Evolutionary conservation across 371 early-diverging fungal species (phyloP), one percentile per base, ranked within the genome.

Genomic region (Entomophthora muscae): DNA sequence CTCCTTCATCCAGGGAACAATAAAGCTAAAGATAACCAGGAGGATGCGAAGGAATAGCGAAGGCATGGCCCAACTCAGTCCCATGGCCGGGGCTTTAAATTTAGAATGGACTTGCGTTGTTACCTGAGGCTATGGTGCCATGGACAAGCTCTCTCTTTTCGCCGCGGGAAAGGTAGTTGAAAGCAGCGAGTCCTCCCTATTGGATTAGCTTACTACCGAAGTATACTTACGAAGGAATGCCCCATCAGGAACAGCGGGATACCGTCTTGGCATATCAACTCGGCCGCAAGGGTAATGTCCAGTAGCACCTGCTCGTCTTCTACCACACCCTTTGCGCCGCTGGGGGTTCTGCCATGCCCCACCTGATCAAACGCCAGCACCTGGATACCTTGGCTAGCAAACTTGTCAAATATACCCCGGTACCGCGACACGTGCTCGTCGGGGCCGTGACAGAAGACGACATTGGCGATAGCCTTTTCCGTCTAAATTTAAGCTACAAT

Each of bases 371-470:
- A 83, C 10, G 73, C 75, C 64, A 74, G 72, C 57, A 75, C 74
- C 68, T 78, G 74, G 65, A 83, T 77, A 3, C 78, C 81, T 12
- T 75, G 67, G 66, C 69, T 66, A 31, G 73, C 75, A 67, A 83
- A 81, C 3, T 68, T 66, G 24, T 72, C 70, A 64, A 78, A 79
- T 42, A 83, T 64, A 32, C 73, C 70, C 51, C 80, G 66, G 58
- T 83, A 83, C 27, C 85, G 78, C 22, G 64, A 71, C 66, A 73
- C 66, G 63, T 85, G 82, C 58, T 85, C 85, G 52, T 82, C 83
- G 61, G 83, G 77, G 33, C 85, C 85, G 63, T 85, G 85, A 62
- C 83, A 65, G 66, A 83, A 70, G 26, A 81, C 78, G 28, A 69
- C 32, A 10, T 67, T 63, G 0, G 72, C 72, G 13, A 70, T 51